Evolutionary conservation across 2,329 filamentous ascomycete species (phyloP).

Genomic region (Botryosphaeria dothidea): DNA sequence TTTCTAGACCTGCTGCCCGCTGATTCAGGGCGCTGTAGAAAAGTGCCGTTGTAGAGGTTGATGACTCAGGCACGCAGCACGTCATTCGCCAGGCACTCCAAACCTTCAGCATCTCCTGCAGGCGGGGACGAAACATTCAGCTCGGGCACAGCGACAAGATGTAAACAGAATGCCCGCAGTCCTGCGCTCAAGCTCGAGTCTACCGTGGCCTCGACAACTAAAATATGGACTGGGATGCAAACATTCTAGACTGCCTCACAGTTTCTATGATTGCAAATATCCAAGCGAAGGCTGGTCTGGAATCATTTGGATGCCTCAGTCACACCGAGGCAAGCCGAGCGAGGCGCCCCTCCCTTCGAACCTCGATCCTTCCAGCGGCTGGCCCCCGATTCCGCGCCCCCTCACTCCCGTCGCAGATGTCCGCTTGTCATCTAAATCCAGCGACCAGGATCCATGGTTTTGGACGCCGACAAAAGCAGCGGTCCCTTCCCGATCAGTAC

Average conservation of each 20-base stretch:
- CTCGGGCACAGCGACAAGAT: background rate
- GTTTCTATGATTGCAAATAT: conserved; percentile 2
- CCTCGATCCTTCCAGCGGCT: background rate
- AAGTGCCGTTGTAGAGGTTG: background rate
- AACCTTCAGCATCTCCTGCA: background rate
- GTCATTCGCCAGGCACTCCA: background rate
- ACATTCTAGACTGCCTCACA: background rate
- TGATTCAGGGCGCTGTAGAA: background rate
- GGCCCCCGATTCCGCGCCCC: background rate
- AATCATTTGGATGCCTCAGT: background rate
- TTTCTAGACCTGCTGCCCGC: background rate
- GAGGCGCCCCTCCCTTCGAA: background rate
- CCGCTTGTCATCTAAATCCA: background rate
- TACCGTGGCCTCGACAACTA: background rate
- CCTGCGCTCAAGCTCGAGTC: background rate
- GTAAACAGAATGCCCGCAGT: background rate
- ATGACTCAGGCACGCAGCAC: background rate
- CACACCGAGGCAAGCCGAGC: background rate
- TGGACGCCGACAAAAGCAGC: background rate
- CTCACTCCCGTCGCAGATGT: background rate
- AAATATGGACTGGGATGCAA: background rate
- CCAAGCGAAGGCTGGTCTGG: conserved; percentile 2
- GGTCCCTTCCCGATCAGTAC: background rate
- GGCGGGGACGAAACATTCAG: background rate
- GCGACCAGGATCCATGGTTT: background rate